phyloP scores from a whole-genome alignment of 768 basidiomycete genomes.

The Xanthoconium stramineum region DNA sequence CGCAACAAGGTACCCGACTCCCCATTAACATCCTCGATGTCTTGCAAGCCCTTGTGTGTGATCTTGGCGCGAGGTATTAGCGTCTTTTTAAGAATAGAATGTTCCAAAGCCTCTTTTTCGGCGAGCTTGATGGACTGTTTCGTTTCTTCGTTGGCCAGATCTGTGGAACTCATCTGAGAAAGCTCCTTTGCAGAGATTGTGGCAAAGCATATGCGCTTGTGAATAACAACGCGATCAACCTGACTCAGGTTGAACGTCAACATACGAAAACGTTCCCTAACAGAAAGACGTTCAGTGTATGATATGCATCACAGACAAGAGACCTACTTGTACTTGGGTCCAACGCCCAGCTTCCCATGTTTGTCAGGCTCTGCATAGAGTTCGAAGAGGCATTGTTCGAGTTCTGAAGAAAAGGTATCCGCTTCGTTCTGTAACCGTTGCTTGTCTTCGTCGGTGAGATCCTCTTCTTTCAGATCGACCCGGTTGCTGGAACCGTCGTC shows the following conservation, averaged over 20 bases:
- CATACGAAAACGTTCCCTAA: constrained; percentile 87
- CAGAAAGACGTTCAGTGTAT: constrained; percentile 8
- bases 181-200: constrained; percentile 69
- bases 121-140: constrained; percentile 79
- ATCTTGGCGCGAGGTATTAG: constrained; percentile 71
- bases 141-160: constrained; percentile 83
- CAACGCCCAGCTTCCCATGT: constrained; percentile 56
- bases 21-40: constrained; percentile 78
- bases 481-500: constrained; percentile 32
- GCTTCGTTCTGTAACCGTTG: constrained; percentile 53
- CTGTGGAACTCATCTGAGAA: constrained; percentile 82
- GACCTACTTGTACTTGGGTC: constrained; percentile 77
- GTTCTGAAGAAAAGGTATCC: constrained; percentile 60
- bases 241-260: constrained; percentile 86
- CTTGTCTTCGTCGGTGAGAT: constrained; percentile 60
- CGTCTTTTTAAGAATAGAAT: constrained; percentile 78
- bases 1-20: constrained; percentile 37
- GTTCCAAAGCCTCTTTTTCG: constrained; percentile 77
- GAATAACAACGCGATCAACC: constrained; percentile 73
- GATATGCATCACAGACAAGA: constrained; percentile 6
- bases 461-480: constrained; percentile 46
- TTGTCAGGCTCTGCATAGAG: constrained; percentile 78
- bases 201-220: constrained; percentile 70
- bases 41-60: constrained; percentile 90
- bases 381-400: constrained; percentile 76